A percentile compares a stretch with the other conserved stretches of the same genome.
These are phyloP conservation scores for Thelonectria rubi DNA, from an alignment of 2,329 filamentous ascomycete species.

Conservation along the genomic window DNA sequence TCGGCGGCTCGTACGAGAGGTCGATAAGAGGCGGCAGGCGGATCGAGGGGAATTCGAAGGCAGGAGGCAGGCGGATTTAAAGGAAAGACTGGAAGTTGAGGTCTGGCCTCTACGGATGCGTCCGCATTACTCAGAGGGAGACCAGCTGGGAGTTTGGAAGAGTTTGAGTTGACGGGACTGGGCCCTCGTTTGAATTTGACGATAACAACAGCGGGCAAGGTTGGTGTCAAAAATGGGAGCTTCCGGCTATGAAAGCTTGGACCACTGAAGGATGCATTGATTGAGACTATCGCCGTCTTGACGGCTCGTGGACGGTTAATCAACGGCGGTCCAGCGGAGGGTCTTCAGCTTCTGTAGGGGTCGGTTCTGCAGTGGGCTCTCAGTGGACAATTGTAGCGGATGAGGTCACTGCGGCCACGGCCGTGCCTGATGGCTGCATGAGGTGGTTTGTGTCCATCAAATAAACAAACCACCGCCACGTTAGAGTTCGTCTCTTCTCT, in stretches of 20 bases:
- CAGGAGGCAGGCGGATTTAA: constrained; percentile 17
- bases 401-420: constrained; percentile 34
- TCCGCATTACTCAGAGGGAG: constrained; percentile 37
- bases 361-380: constrained; percentile 9
- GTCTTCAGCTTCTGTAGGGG: constrained; percentile 1
- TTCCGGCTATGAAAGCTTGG: constrained; percentile 37
- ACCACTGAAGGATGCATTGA: constrained; percentile 29
- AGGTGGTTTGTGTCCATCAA: constrained; percentile 1
- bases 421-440: neutral
- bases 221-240: constrained; percentile 40
- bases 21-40: constrained; percentile 35
- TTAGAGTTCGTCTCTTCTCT: constrained; percentile 28
- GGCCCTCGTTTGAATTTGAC: constrained; percentile 37
- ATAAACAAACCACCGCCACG: constrained; percentile 22
- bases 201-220: constrained; percentile 39
- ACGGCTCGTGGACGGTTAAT: constrained; percentile 27
- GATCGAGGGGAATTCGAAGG: constrained; percentile 19
- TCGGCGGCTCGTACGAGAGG: constrained; percentile 35
- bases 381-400: constrained; percentile 33
- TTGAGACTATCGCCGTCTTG: constrained; percentile 23
- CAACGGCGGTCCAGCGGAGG: constrained; percentile 23
- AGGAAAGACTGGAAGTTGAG: constrained; percentile 25
- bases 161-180: constrained; percentile 34
- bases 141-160: constrained; percentile 21
- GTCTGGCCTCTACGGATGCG: constrained; percentile 36